A percentile compares a stretch with the other conserved stretches of the same genome.
Evolutionary conservation across 176 grass and related monocot genomes (phyloP).

Genomic region (Areca catechu): DNA sequence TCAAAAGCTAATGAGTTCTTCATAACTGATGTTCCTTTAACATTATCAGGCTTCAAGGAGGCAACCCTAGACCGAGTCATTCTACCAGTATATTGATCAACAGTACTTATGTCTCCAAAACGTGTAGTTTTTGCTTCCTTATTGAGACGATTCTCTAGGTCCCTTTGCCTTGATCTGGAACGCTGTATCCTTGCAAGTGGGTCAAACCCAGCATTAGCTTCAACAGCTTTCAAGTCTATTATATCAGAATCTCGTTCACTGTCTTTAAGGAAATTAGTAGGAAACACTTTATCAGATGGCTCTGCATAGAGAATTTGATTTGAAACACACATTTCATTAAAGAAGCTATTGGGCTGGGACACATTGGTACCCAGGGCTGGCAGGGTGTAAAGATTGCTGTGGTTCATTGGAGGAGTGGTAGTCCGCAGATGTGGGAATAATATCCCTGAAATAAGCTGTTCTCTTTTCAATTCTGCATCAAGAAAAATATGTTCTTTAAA

Average conservation of each 20-base stretch:
- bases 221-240: slow-evolving; percentile 22
- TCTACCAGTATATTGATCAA: neutral
- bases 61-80: slow-evolving; percentile 17
- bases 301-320: slow-evolving; percentile 22
- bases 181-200: slow-evolving; percentile 43
- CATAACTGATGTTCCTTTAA: slow-evolving; percentile 1
- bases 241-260: slow-evolving; percentile 21
- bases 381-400: slow-evolving; percentile 26
- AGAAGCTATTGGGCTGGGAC: slow-evolving; percentile 16
- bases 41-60: slow-evolving; percentile 23
- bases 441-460: slow-evolving; percentile 34
- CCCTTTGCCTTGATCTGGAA: slow-evolving; percentile 55
- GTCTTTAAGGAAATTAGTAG: slow-evolving; percentile 24
- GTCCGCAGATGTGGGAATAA: slow-evolving; percentile 36
- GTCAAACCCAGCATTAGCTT: slow-evolving; percentile 23
- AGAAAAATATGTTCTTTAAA: slow-evolving; percentile 11
- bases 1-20: neutral
- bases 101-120: slow-evolving; percentile 8
- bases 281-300: slow-evolving; percentile 19
- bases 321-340: slow-evolving; percentile 26
- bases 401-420: slow-evolving; percentile 44
- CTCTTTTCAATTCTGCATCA: slow-evolving; percentile 46
- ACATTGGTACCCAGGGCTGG: slow-evolving; percentile 5
- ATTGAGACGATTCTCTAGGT: slow-evolving; percentile 25
- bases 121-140: slow-evolving; percentile 21